These are phyloP conservation scores for Penicillium fimorum DNA, from an alignment of 495 filamentous ascomycete genomes.

Conservation along the genomic window DNA sequence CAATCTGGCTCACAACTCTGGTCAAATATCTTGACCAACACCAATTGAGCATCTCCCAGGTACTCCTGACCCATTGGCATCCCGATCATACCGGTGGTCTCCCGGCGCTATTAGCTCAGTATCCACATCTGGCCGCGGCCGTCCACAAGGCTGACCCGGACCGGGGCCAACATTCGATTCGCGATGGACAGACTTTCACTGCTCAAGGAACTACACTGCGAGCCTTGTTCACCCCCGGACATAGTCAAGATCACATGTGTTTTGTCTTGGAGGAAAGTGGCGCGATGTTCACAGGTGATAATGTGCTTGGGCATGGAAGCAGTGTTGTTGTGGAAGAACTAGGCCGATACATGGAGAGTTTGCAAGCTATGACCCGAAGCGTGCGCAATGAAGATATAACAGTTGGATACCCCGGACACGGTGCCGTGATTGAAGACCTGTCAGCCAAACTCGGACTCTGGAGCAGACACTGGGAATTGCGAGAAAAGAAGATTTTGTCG, in stretches of 20 bases:
- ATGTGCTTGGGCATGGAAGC: conserved; percentile 45
- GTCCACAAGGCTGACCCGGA: conserved; percentile 49
- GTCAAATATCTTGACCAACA: conserved; percentile 14
- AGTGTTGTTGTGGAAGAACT: conserved; percentile 36
- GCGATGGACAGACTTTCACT: conserved; percentile 38
- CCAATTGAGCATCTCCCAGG: conserved; percentile 50
- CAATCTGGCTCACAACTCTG: conserved; percentile 35
- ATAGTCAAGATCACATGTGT: conserved; percentile 49
- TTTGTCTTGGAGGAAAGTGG: conserved; percentile 57
- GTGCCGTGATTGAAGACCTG: conserved; percentile 35
- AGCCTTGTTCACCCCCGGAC: conserved; percentile 41
- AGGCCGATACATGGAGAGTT: conserved; percentile 34
- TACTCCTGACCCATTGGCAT: conserved; percentile 82
- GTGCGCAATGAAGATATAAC: conserved; percentile 31
- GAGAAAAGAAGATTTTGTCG: conserved; percentile 37
- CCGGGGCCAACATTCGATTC: conserved; percentile 43
- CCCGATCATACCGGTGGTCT: conserved; percentile 75
- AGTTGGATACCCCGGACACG: conserved; percentile 45
- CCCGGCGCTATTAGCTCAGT: conserved; percentile 53
- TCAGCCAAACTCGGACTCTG: conserved; percentile 31
- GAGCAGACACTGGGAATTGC: conserved; percentile 32
- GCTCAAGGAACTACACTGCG: conserved; percentile 43
- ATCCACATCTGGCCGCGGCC: conserved; percentile 38
- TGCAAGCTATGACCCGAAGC: conserved; percentile 29
- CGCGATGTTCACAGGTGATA: conserved; percentile 86